Evolutionary conservation across 2,329 filamentous ascomycete species (phyloP).

Genomic region (Fusarium graminum): DNA sequence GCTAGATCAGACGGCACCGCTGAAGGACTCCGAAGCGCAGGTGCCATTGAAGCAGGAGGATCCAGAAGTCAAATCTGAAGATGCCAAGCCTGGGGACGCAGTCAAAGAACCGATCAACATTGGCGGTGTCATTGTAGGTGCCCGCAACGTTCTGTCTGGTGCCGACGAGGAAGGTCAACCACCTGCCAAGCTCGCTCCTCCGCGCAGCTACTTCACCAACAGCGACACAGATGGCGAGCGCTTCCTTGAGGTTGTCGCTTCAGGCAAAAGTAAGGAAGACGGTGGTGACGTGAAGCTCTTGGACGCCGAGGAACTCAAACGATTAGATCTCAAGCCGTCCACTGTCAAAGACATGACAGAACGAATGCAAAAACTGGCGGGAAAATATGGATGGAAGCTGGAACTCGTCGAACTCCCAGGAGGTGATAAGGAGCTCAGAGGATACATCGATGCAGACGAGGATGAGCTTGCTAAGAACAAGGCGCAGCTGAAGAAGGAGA

Average conservation of each 20-base stretch:
- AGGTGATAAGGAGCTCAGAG: slow-evolving; percentile 73
- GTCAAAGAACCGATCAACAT: slow-evolving; percentile 60
- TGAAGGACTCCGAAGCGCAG: slow-evolving; percentile 48
- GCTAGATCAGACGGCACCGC: slow-evolving; percentile 48
- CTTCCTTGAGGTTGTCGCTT: slow-evolving; percentile 61
- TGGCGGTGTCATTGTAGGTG: slow-evolving; percentile 67
- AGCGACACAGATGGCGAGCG: slow-evolving; percentile 43
- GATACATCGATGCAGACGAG: slow-evolving; percentile 73
- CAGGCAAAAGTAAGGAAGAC: slow-evolving; percentile 64
- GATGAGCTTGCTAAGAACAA: slow-evolving; percentile 48
- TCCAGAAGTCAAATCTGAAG: slow-evolving; percentile 2
- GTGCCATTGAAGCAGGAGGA: slow-evolving; percentile 33
- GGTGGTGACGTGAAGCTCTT: slow-evolving; percentile 73
- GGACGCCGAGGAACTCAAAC: slow-evolving; percentile 75
- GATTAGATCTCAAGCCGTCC: slow-evolving; percentile 74
- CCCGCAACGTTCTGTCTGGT: slow-evolving; percentile 61
- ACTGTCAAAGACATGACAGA: slow-evolving; percentile 77
- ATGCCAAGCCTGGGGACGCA: slow-evolving; percentile 38
- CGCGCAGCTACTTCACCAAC: slow-evolving; percentile 56
- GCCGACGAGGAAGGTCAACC: slow-evolving; percentile 63
- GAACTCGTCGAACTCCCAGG: slow-evolving; percentile 78
- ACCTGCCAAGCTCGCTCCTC: slow-evolving; percentile 60
- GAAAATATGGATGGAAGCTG: slow-evolving; percentile 81
- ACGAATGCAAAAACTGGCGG: slow-evolving; percentile 76
- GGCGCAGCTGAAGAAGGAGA: slow-evolving; percentile 39